Conservation (phyloP, 2,329 filamentous ascomycete species). For the Verticillium longisporum region DNA sequence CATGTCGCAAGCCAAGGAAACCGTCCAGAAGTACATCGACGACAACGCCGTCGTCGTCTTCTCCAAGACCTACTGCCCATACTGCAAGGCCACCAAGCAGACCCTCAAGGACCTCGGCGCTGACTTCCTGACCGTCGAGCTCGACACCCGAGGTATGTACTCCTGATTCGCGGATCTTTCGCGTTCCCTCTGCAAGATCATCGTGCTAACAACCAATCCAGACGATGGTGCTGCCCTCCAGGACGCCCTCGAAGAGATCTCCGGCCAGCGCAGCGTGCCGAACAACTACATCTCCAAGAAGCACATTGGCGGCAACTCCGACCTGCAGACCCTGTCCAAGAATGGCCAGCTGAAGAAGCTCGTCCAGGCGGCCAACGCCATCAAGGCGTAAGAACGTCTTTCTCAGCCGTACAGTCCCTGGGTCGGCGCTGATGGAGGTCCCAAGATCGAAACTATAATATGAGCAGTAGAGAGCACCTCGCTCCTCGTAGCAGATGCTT, state of each 20-base stretch:
- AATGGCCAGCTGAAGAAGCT: constrained; percentile 30
- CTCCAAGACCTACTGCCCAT: constrained; percentile 94
- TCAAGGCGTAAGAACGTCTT: constrained; percentile 29
- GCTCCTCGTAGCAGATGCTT: too few species aligned
- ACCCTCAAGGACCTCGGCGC: constrained; percentile 64
- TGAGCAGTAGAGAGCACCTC: not conserved
- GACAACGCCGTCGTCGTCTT: constrained; percentile 91
- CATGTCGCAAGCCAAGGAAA: constrained; percentile 78
- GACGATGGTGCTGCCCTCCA: constrained; percentile 81
- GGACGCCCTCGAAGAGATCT: constrained; percentile 72
- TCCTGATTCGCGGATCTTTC: not conserved
- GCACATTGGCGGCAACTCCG: constrained; percentile 96
- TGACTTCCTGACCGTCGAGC: constrained; percentile 70
- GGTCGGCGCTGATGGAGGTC: not conserved
- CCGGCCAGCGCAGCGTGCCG: constrained; percentile 80
- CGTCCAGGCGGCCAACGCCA: constrained; percentile 34
- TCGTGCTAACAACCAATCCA: constrained; percentile 27
- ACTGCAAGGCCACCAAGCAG: constrained; percentile 75
- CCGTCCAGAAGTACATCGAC: constrained; percentile 81
- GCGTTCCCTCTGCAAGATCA: not conserved
- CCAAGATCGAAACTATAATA: not conserved
- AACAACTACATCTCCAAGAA: constrained; percentile 89
- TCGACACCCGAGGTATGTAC: constrained; percentile 76
- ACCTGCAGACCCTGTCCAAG: constrained; percentile 57
- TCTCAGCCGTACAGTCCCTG: not conserved